These are phyloP conservation scores for Boechera retrofracta DNA, from an alignment of 345 rosid genomes.

Conservation along the genomic window DNA sequence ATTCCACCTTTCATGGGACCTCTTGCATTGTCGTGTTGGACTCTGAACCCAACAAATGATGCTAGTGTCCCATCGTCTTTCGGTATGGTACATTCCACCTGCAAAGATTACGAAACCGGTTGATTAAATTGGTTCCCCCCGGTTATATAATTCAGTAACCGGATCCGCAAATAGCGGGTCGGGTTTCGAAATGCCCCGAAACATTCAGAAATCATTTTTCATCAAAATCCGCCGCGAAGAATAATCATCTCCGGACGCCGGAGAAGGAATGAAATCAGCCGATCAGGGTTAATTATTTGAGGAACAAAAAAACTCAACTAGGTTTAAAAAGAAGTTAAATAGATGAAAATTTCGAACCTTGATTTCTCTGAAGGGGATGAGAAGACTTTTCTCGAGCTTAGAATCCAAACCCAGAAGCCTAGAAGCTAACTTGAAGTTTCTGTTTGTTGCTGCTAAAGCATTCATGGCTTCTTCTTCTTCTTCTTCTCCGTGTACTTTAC, in stretches of 20 bases:
- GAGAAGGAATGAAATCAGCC: not conserved
- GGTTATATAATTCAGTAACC: not conserved
- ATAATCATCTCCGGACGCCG: constrained; percentile 13
- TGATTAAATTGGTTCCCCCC: not conserved
- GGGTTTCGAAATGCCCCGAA: constrained; percentile 17
- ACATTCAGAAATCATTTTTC: not conserved
- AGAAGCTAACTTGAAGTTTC: constrained; percentile 91
- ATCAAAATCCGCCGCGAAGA: not conserved
- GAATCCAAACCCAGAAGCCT: constrained; percentile 94
- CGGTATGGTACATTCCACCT: constrained; percentile 94
- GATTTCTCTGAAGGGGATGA: constrained; percentile 96
- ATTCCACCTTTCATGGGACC: constrained; percentile 76
- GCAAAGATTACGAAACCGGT: constrained; percentile 17
- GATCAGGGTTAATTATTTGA: not conserved
- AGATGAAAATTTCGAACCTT: constrained; percentile 57
- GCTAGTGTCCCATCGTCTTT: constrained; percentile 82
- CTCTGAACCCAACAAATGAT: constrained; percentile 85
- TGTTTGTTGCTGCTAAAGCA: constrained; percentile 94
- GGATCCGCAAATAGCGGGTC: constrained; percentile 13
- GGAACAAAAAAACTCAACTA: not conserved
- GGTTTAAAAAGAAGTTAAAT: not conserved
- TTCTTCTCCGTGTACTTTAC: not conserved
- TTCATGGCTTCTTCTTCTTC: constrained; percentile 63
- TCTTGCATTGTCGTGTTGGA: constrained; percentile 91
- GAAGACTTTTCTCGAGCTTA: constrained; percentile 91